phyloP scores from a whole-genome alignment of 2,329 filamentous ascomycete genomes.

The Aspergillus pseudotamarii region DNA sequence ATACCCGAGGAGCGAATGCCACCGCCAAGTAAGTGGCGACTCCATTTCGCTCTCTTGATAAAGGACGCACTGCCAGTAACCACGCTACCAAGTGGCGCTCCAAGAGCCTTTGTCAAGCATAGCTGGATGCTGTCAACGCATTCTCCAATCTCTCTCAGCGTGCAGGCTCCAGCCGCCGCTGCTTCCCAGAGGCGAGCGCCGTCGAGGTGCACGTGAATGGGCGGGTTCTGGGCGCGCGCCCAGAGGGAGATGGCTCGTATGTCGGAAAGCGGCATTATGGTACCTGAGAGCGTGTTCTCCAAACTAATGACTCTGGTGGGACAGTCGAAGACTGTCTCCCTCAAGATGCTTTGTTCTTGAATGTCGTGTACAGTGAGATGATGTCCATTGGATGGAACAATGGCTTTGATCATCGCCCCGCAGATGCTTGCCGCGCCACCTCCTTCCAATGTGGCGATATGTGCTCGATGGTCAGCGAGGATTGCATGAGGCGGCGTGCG shows the following conservation, averaged over 20 bases:
- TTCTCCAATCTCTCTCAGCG: slow-evolving; percentile 63
- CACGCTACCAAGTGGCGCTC: slow-evolving; percentile 72
- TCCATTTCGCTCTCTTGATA: slow-evolving; percentile 65
- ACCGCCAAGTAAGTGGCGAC: slow-evolving; percentile 75
- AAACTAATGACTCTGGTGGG: slow-evolving; percentile 75
- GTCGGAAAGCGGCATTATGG: slow-evolving; percentile 67
- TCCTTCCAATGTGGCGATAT: neutral
- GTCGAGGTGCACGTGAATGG: slow-evolving; percentile 70
- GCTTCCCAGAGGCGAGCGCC: slow-evolving; percentile 78
- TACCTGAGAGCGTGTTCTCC: slow-evolving; percentile 77
- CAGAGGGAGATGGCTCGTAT: slow-evolving; percentile 66
- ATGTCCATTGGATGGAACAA: neutral
- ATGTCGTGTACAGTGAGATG: neutral
- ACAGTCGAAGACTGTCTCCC: slow-evolving; percentile 63
- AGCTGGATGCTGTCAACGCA: slow-evolving; percentile 71
- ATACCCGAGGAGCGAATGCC: neutral
- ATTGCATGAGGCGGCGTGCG: neutral
- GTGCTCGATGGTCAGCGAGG: neutral
- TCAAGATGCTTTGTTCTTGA: neutral
- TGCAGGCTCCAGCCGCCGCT: slow-evolving; percentile 65
- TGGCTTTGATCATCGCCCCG: neutral
- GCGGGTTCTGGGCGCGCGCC: slow-evolving; percentile 54
- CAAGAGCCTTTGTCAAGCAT: slow-evolving; percentile 76
- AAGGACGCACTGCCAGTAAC: slow-evolving; percentile 59
- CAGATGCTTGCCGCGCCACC: neutral